These are phyloP conservation scores for Capronia epimyces DNA, from an alignment of 2,329 filamentous ascomycete genomes.

Conservation along the genomic window DNA sequence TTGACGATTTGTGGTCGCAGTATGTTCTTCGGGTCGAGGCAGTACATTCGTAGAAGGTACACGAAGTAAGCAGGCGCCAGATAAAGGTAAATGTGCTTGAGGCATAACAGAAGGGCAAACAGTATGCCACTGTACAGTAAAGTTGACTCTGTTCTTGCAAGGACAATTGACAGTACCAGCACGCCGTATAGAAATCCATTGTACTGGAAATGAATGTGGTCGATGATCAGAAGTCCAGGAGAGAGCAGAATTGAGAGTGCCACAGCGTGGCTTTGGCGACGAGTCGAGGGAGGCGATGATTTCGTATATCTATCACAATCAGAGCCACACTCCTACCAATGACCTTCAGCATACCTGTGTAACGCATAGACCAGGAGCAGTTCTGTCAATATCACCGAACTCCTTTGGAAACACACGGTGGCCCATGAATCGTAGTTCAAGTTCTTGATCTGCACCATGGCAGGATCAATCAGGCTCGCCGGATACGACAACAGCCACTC, in stretches of 20 bases:
- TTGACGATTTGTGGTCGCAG: constrained; percentile 64
- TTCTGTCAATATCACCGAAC: constrained; percentile 82
- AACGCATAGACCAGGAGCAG: constrained; percentile 77
- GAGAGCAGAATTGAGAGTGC: constrained; percentile 86
- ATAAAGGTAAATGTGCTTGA: constrained; percentile 98
- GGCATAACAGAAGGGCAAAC: constrained; percentile 79
- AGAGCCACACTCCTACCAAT: constrained; percentile 25
- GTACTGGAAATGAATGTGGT: constrained; percentile 98
- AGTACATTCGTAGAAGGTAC: constrained; percentile 83
- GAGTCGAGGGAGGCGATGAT: constrained; percentile 59
- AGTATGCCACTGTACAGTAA: constrained; percentile 72
- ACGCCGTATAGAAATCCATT: constrained; percentile 95
- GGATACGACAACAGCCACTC: constrained; percentile 85
- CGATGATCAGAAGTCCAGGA: constrained; percentile 90
- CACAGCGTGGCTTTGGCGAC: constrained; percentile 73
- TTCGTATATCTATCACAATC: constrained; percentile 60
- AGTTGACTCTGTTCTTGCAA: constrained; percentile 69
- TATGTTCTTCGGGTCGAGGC: constrained; percentile 69
- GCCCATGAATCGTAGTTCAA: constrained; percentile 86
- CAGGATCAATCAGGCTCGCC: constrained; percentile 69
- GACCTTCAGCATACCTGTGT: constrained; percentile 53
- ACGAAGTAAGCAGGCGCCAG: constrained; percentile 94
- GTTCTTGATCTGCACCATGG: constrained; percentile 75
- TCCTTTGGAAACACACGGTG: constrained; percentile 86
- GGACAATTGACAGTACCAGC: constrained; percentile 75